A percentile compares a stretch with the other conserved stretches of the same genome.
Evolutionary conservation across 176 grass and related monocot species (phyloP).

Genomic region (Juncus inflexus): DNA sequence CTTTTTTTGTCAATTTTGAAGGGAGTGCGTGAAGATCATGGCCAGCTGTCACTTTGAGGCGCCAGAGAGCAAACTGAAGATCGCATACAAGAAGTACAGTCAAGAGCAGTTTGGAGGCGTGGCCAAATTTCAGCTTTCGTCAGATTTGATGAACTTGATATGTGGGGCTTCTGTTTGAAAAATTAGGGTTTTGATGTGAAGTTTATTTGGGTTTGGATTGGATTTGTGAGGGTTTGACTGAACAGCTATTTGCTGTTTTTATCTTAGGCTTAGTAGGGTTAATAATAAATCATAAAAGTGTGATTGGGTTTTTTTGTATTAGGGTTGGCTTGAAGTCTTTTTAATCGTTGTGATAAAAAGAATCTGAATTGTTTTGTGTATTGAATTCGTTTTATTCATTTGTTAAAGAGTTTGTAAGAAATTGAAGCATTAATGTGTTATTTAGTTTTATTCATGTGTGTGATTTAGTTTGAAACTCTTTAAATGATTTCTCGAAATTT

Average conservation of each 20-base stretch:
- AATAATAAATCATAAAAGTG: conserved; percentile 13
- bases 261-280: conserved; percentile 1
- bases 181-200: conserved; percentile 35
- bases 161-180: conserved; percentile 13
- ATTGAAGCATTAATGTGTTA: too few species aligned
- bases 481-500: too few species aligned
- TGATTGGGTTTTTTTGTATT: not conserved
- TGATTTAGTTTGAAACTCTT: too few species aligned
- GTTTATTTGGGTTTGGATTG: conserved; percentile 20
- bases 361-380: not conserved
- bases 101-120: conserved; percentile 55
- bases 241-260: not conserved
- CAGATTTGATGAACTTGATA: conserved; percentile 24
- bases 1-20: conserved; percentile 26
- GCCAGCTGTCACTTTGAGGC: conserved; percentile 48
- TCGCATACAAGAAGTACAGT: conserved; percentile 81
- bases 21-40: conserved; percentile 45
- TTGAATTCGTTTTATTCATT: conserved; percentile 5
- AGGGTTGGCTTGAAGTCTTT: too few species aligned
- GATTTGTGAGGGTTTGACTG: too few species aligned
- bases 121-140: not conserved
- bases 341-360: too few species aligned
- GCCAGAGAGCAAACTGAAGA: conserved; percentile 55
- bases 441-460: too few species aligned
- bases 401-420: too few species aligned